These are phyloP conservation scores for Mayamaea pseudoterrestris DNA, from an alignment of 108 stramenopile species.

Conservation along the genomic window DNA sequence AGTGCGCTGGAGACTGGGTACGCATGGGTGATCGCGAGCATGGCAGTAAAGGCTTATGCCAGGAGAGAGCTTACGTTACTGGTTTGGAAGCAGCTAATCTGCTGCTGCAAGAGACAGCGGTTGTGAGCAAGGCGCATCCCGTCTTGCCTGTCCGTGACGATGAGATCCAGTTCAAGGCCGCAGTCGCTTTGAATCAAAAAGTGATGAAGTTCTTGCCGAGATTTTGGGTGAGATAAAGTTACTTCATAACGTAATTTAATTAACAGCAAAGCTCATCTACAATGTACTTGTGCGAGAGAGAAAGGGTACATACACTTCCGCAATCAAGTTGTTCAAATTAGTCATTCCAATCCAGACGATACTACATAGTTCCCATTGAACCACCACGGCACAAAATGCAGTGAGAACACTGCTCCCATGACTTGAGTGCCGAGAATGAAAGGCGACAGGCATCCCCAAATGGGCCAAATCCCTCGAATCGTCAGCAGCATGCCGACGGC, in stretches of 20 bases:
- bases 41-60: conserved; percentile 88
- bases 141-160: conserved; percentile 85
- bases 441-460: conserved; percentile 86
- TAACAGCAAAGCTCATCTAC: too few relatives aligned
- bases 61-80: conserved; percentile 84
- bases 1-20: conserved; percentile 89
- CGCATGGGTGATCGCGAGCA: conserved; percentile 87
- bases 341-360: too few relatives aligned
- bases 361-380: too few relatives aligned
- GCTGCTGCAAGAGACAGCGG: conserved; percentile 24
- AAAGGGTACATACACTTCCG: too few relatives aligned
- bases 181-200: conserved; percentile 51
- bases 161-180: conserved; percentile 63
- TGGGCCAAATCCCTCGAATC: conserved; percentile 67
- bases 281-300: too few relatives aligned
- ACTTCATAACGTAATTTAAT: too few relatives aligned
- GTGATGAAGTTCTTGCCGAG: conserved; percentile 64
- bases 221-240: conserved; percentile 61
- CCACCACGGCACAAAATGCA: conserved; percentile 74
- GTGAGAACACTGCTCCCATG: conserved; percentile 62
- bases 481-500: conserved; percentile 45
- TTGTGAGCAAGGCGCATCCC: conserved; percentile 14
- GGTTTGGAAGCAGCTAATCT: conserved; percentile 81
- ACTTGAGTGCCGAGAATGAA: conserved; percentile 58
- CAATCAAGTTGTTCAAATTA: too few relatives aligned